Evolutionary conservation across 2,329 filamentous ascomycete genomes (phyloP).

Genomic region (Calonectria hongkongensis): DNA sequence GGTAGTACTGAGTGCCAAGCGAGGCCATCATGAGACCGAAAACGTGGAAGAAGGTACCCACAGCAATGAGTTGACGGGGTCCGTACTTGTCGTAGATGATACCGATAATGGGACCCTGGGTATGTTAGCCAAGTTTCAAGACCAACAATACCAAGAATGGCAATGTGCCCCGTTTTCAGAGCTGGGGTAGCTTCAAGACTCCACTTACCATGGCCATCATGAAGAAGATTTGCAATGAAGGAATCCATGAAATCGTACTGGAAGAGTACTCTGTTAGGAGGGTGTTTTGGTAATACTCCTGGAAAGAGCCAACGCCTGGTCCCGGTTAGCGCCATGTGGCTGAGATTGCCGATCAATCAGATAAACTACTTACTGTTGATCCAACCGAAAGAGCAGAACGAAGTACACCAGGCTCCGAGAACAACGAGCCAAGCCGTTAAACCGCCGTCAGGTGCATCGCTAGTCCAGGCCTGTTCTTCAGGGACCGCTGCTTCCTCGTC

Average conservation of each 20-base stretch:
- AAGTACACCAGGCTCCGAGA: constrained; percentile 61
- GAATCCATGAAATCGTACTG: constrained; percentile 76
- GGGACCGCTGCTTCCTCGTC: constrained; percentile 34
- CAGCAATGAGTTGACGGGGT: constrained; percentile 72
- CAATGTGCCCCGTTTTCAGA: background rate
- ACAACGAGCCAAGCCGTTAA: constrained; percentile 60
- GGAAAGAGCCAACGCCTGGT: constrained; percentile 69
- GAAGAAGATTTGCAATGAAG: constrained; percentile 72
- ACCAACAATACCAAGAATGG: background rate
- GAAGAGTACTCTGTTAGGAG: constrained; percentile 68
- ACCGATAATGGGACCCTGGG: constrained; percentile 75
- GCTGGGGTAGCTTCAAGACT: background rate
- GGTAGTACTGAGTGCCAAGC: constrained; percentile 64
- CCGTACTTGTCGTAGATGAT: constrained; percentile 78
- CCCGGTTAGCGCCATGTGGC: background rate
- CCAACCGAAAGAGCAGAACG: constrained; percentile 64
- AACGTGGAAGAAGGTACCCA: constrained; percentile 74
- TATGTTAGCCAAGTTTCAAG: background rate
- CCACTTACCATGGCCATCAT: constrained; percentile 67
- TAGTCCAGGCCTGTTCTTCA: background rate
- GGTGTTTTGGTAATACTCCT: constrained; percentile 72
- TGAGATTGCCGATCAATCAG: background rate
- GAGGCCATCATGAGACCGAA: constrained; percentile 79
- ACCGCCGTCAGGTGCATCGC: constrained; percentile 52
- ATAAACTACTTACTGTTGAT: constrained; percentile 63